phyloP scores from a whole-genome alignment of 139 green algal genomes.

The Volvox reticuliferus region DNA sequence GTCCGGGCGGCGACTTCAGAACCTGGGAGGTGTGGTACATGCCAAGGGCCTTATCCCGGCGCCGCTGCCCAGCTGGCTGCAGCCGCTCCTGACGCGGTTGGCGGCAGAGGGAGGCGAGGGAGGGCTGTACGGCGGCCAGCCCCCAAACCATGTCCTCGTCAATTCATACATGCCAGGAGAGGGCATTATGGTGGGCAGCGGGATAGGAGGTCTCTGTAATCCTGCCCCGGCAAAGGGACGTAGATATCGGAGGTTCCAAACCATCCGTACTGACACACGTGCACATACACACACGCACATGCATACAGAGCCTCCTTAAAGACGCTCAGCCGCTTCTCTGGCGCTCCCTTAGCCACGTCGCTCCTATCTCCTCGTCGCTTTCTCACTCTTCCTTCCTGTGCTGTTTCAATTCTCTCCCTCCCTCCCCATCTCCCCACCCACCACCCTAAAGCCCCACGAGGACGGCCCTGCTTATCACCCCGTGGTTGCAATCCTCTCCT shows the following conservation, averaged over 20 bases:
- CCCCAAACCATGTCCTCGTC: constrained; percentile 80
- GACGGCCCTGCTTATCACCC: constrained; percentile 76
- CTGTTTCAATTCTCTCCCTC: neutral
- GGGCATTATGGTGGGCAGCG: constrained; percentile 72
- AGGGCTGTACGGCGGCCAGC: constrained; percentile 46
- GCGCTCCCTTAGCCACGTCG: neutral
- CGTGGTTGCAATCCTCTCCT: constrained; percentile 70
- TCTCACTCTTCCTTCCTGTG: no score
- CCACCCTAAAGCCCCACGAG: constrained; percentile 64
- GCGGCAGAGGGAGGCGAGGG: constrained; percentile 9
- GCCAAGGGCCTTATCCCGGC: constrained; percentile 72
- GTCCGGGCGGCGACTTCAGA: constrained; percentile 72
- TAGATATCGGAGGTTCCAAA: no score
- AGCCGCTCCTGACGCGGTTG: constrained; percentile 55
- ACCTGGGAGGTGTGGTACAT: constrained; percentile 72
- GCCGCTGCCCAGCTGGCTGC: constrained; percentile 70
- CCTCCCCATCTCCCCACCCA: neutral
- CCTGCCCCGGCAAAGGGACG: no score
- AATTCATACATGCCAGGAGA: constrained; percentile 76
- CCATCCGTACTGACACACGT: neutral
- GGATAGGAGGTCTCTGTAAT: neutral
- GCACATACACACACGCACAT: no score
- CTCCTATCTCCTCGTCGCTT: no score
- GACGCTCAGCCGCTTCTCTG: neutral
- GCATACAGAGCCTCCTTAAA: no score